Evolutionary conservation across 306 rosid species (phyloP), one percentile per base, ranked within the genome.

Genomic region (Argentina anserina): DNA sequence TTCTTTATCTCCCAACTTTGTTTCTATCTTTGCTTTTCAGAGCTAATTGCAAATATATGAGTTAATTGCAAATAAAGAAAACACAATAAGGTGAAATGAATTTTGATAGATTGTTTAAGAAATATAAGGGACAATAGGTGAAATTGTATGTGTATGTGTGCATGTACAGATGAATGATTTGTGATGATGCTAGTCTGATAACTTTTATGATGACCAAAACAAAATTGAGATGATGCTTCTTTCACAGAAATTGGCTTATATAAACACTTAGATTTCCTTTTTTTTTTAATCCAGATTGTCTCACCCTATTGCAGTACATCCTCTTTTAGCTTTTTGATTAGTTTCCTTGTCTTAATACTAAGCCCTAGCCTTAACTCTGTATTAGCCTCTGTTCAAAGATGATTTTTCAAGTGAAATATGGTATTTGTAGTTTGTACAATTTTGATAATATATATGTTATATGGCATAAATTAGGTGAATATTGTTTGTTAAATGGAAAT

Each of bases 1-100:
- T 52, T 36, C n/a, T 70, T 42, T 65, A 69, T 42, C 79, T 60
- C 33, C 65, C 70, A 58, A 26, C 62, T 62, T 62, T 63, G 14
- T 70, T 58, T 37, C 55, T 43, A 20, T 80, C 46, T 25, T 59
- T 78, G 50, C 39, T 53, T 66, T 34, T 28, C 11, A 10, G 20
- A 5, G 62, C 29, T 60, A 17, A 4, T 43, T 67, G 36, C 26
- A 43, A 15, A 14, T 11, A 45, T n/a, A n/a, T n/a, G n/a, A n/a
- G 62, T 42, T 60, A 17, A 4, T 43, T 67, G 36, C 26, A 43
- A 15, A 14, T 11, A 45, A 23, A 15, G 40, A 43, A 28, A 67
- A 28, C 42, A 18, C 10, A 67, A 31, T 10, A 67, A 18, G 41
- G 49, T 47, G 26, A 64, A 65, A 20, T 18, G 25, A 15, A 17